Percentiles rank a stretch among this genome's conserved stretches.
Conservation (phyloP, 106 monocot species). For the Posidonia australis region DNA sequence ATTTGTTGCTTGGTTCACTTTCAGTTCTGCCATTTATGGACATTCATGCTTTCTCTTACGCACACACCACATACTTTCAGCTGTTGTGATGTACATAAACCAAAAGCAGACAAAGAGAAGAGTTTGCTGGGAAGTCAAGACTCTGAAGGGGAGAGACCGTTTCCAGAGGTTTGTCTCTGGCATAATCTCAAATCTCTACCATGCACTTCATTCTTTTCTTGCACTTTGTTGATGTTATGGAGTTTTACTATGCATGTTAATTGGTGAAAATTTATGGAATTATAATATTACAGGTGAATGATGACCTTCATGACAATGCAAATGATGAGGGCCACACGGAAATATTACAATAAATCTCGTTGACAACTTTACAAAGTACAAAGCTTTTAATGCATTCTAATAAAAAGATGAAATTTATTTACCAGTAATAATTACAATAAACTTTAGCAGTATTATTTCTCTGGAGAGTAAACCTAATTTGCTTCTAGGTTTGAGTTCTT, state of each 20-base stretch:
- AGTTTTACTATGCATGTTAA: background rate
- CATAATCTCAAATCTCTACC: background rate
- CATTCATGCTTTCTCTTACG: background rate
- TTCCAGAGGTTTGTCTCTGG: constrained; percentile 33
- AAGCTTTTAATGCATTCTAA: background rate
- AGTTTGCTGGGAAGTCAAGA: constrained; percentile 56
- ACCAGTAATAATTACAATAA: background rate
- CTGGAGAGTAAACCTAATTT: background rate
- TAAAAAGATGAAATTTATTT: background rate
- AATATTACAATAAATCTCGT: constrained; percentile 93
- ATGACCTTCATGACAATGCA: constrained; percentile 3
- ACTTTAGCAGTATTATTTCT: background rate
- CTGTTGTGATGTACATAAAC: constrained; percentile 76
- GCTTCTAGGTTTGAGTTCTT: background rate
- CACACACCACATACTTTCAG: constrained; percentile 19
- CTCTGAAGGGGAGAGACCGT: constrained; percentile 21
- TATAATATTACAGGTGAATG: constrained; percentile 36
- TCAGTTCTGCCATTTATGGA: background rate
- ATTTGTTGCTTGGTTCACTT: background rate
- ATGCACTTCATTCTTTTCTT: background rate
- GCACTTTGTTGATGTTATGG: background rate
- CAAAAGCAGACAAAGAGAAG: constrained; percentile 64
- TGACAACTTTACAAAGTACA: constrained; percentile 78
- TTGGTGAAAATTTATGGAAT: background rate
- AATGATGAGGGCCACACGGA: constrained; percentile 48